Base-by-base conservation (phyloP, 148 eudicot genomes). In the Heliosperma pusillum region DNA sequence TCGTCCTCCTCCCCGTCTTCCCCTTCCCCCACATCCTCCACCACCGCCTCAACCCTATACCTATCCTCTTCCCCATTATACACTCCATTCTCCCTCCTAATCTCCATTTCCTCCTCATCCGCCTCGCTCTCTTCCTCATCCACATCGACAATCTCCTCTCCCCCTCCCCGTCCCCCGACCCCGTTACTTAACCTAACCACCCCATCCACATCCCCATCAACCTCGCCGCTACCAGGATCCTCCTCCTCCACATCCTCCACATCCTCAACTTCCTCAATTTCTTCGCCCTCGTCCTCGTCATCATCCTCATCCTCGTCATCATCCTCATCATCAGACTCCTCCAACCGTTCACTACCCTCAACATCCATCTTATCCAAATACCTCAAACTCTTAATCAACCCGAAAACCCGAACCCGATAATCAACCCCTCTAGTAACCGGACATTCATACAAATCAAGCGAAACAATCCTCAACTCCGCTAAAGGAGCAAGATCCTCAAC, bases 351-450 rank as follows among this genome's bases (percentile, higher is more conserved):
- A 42, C 85, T 87, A 81, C 74, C 97, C 73, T 94, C 95, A 0
- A 74, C 84, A 74, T 94, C 98, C 95, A 89, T 90, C 82, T 94
- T 94, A 88, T 94, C 98, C 88, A 94, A 87, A 80, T 89, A 94
- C 81, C 85, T 89, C 82, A 94, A 85, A 60, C 88, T 84, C 80
- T 77, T 85, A 58, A 94, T 87, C 89, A 94, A 85, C 2, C 91
- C 97, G 58, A 94, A 94, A 76, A 90, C 98, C 78, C 87, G 82
- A 78, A 82, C 86, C 72, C 97, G 76, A 72, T 91, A 94, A 84
- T 91, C 98, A 88, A 88, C 87, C 17, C 87, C 87, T 75, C 91
- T 86, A n/a, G 98, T 94, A 3, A 94, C 97, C 3, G 98, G 98
- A 74, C 98, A 94, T 90, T 94, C 94, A 10, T 94, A 94, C 59